Evolutionary conservation across 306 rosid species (phyloP).

Genomic region (Rubus idaeus): DNA sequence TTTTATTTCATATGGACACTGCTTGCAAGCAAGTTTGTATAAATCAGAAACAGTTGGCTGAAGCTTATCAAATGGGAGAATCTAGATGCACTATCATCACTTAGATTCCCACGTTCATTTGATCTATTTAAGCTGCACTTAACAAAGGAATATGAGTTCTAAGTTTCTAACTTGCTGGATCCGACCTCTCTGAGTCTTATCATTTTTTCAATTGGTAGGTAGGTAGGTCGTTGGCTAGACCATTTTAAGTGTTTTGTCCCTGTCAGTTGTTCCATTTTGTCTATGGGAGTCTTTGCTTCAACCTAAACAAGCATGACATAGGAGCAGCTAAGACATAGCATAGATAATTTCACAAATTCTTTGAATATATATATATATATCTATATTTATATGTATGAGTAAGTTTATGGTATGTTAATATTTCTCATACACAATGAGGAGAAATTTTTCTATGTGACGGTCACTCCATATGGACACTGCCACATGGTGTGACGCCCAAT

Average conservation of each 20-base stretch:
- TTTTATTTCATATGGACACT: no score
- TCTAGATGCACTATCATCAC: background rate
- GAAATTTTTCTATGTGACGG: no score
- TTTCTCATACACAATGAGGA: no score
- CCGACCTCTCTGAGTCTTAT: background rate
- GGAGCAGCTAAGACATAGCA: background rate
- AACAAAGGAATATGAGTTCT: background rate
- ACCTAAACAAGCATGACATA: background rate
- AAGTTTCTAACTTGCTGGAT: background rate
- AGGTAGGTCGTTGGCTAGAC: background rate
- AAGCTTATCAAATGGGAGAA: background rate
- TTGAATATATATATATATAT: no score
- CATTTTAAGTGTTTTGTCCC: background rate
- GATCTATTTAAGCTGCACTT: background rate
- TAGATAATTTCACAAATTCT: no score
- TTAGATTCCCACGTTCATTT: background rate
- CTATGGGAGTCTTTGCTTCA: background rate
- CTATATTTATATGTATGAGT: no score
- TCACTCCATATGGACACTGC: no score
- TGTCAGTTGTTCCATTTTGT: background rate
- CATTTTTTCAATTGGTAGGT: background rate
- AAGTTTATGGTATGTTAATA: no score
- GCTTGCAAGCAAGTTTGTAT: conserved; percentile 21
- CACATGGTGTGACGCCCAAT: no score
- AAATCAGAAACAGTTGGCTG: background rate